Evolutionary conservation across 2,329 filamentous ascomycete species (phyloP), one percentile per base, ranked within the genome.

Genomic region (Aspergillus phoenicis): DNA sequence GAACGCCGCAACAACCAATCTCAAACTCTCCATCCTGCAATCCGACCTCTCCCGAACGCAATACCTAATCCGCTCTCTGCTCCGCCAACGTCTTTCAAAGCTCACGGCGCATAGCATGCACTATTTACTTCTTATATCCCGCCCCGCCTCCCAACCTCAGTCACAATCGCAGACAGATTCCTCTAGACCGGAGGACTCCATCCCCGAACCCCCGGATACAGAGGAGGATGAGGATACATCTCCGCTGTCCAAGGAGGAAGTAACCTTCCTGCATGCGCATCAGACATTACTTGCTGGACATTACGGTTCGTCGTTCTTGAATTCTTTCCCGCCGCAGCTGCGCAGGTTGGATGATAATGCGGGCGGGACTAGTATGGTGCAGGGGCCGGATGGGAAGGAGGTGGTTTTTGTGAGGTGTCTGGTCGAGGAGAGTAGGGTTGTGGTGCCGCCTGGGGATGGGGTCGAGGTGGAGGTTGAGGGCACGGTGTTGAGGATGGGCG

Each of bases 21-120:
- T 99, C 75, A 87, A 88, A 63, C 88, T 98, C 71, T 97, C 97
- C 52, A 90, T 99, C 64, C 88, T 97, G 58, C 95, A 99, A 81
- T 98, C 96, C 6, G 95, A 99, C 79, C 85, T 99, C 58, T 93
- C 97, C 75, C 85, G 95, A 49, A 96, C 91, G 78, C 97, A 97
- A 79, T 99, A 93, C 72, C 83, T 99, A 22, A 85, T 98, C 17
- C 85, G 95, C 62, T 90, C 90, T 66, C 89, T 94, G 66, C 78
- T 99, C 59, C 85, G 96, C 57, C 88, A 91, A 8, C 85, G 95
- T n/a, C 88, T 98, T 60, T 87, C 91, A 57, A 98, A 99, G 85
- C 71, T 81, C 60, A 77, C 78, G 30, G 76, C 75, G 61, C 71
- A 77, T 68, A 76, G 75, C 59, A 91, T 91, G 73, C 70, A 77